Conservation (phyloP, 306 rosid genomes). For the Rosa multiflora region DNA sequence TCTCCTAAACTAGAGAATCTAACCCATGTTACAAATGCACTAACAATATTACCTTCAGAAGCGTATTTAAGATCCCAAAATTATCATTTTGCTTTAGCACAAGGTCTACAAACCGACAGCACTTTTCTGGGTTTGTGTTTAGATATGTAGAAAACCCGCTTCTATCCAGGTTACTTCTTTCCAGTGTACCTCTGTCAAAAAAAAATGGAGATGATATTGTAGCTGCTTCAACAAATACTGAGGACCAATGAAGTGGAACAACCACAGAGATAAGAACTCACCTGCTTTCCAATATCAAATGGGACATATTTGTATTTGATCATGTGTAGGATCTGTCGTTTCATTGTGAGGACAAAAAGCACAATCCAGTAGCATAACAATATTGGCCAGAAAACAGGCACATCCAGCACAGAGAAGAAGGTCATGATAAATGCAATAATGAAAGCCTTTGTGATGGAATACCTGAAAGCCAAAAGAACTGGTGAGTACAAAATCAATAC, state of each 20-base stretch:
- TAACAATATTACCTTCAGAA: background rate
- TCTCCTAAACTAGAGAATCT: slow-evolving; percentile 18
- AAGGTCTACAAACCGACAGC: background rate
- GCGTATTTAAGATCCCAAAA: slow-evolving; percentile 7
- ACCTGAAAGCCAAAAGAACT: slow-evolving; percentile 43
- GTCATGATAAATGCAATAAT: slow-evolving; percentile 59
- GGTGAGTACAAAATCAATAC: background rate
- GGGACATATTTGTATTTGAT: slow-evolving; percentile 67
- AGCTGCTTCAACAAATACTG: background rate
- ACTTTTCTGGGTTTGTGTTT: background rate
- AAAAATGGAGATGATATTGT: background rate
- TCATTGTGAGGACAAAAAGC: slow-evolving; percentile 71
- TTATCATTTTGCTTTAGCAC: background rate
- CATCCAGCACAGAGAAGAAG: slow-evolving; percentile 58
- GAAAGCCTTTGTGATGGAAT: slow-evolving; percentile 64
- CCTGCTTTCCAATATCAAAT: slow-evolving; percentile 63
- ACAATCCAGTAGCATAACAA: slow-evolving; percentile 66
- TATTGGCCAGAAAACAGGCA: slow-evolving; percentile 78
- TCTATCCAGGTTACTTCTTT: slow-evolving; percentile 11
- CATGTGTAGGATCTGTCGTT: slow-evolving; percentile 76
- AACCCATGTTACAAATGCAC: slow-evolving; percentile 9
- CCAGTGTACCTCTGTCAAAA: slow-evolving; percentile 21
- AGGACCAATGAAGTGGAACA: background rate
- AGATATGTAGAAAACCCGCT: background rate
- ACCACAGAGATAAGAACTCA: slow-evolving; percentile 14